Evolutionary conservation across 148 eudicot genomes (phyloP), one percentile per base, ranked within the genome.

Genomic region (Camellia japonica): DNA sequence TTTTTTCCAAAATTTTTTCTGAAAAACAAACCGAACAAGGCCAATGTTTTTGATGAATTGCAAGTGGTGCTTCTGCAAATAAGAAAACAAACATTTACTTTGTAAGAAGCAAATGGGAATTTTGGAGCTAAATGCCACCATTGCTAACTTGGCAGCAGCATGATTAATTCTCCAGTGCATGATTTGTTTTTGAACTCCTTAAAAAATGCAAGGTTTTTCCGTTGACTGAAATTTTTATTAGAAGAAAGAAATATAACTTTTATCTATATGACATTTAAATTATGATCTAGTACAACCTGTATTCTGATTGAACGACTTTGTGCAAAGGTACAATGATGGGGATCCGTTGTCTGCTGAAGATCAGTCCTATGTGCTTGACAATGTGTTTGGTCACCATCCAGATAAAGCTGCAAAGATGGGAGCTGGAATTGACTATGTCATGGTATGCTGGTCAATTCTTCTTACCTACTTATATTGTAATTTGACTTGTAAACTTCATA

Each of bases 301-400:
- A 68, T 23, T 65, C 79, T 86, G 52, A 82, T 71, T 18, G 67
- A 56, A 41, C 71, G 38, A 71, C 56, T 82, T 80, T 80, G 44
- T 82, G 61, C 86, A 87, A 68, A 96, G 99, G 91, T 90, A 88
- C 87, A 89, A 81, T 78, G 98, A 93, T 74, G 98, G 97, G 49
- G 97, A 92, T 85, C 97, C 93, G 23, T 85, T 96, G 70, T 80
- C 93, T 47, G 80, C 86, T 76, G 98, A 96, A 20, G 97, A 96
- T 81, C 98, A 93, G 83, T 42, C 86, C 1, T 96, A 86, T 76
- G 86, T 96, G 1, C 67, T 91, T 63, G 89, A 88, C 43, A 88
- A 89, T 71, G 93, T 96, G 19, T 81, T 96, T 41, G 83, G 80
- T 80, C 80, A 90, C 77, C 99, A 96, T 83, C 98, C 99, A 47